Evolutionary conservation across 345 rosid genomes (phyloP).

Genomic region (Litchi chinensis): DNA sequence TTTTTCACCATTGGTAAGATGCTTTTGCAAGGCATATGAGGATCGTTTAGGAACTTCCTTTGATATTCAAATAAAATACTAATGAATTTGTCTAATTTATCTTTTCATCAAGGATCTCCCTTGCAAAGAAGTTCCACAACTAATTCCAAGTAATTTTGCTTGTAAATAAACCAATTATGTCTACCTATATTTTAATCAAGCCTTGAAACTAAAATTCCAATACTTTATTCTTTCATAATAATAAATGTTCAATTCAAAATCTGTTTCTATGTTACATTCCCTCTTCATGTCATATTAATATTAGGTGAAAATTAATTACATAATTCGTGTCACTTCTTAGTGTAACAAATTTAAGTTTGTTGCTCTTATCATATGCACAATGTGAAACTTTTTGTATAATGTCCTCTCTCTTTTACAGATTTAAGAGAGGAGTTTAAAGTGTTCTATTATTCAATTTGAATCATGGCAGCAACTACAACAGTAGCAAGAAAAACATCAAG

Average conservation of each 20-base stretch:
- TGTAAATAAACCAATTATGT: no score
- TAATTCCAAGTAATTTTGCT: no score
- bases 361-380: not conserved
- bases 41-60: not conserved
- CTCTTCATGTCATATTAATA: no score
- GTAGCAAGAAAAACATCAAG: conserved; percentile 6
- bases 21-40: not conserved
- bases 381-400: not conserved
- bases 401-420: conserved; percentile 42
- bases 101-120: no score
- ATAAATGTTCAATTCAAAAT: not conserved
- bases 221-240: no score
- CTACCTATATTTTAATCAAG: no score
- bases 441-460: conserved; percentile 44
- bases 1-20: conserved; percentile 48
- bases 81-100: no score
- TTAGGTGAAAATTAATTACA: not conserved
- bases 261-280: no score
- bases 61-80: no score
- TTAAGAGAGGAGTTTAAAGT: conserved; percentile 58
- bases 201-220: no score
- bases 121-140: no score
- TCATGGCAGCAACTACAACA: conserved; percentile 25
- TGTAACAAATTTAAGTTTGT: not conserved
- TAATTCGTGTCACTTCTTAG: not conserved